Evolutionary conservation across 1,284 basidiomycete species (phyloP), one percentile per base, ranked within the genome.

Genomic region (Athelia sp.): DNA sequence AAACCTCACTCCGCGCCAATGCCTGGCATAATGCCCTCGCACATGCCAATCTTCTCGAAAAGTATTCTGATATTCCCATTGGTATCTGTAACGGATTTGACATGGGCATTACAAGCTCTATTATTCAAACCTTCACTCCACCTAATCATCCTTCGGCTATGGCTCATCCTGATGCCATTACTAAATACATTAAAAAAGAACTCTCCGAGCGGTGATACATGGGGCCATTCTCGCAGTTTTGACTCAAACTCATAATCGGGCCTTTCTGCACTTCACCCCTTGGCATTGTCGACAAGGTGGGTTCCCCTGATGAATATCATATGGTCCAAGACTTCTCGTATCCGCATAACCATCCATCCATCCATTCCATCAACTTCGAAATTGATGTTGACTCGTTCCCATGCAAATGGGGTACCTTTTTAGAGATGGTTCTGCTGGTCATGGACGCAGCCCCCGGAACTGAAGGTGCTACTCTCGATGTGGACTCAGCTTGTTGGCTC

Each of bases 391-490:
- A 58, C 3, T 3, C 43, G 0, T 66, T 63, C 23, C 31, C 32
- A 0, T 59, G 56, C 44, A 46, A 59, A 3, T 70, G 66, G 67
- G 66, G 65, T 0, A 59, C 61, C 2, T 70, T 67, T 32, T 51
- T 43, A 6, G 18, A 51, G 3, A 56, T 42, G n/a, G 54, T 44
- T 45, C 48, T 51, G 0, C 21, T 45, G 0, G 22, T 61, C 0
- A 45, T 49, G 0, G 19, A 55, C 13, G 56, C 57, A 0, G 59
- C 61, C 0, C 36, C 46, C 0, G 58, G 59, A 1, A 51, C 64
- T 0, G 50, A 65, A 23, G 62, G 60, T 17, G 61, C 59, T 8
- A 58, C 58, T 0, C 54, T 62, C 32, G 58, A 67, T 45, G 59
- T 69, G 1, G 60, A 66, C 15, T 56, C 63, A 4, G 63, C 66